Base-by-base conservation (phyloP, 306 rosid genomes). In the Gleditsia sinensis region DNA sequence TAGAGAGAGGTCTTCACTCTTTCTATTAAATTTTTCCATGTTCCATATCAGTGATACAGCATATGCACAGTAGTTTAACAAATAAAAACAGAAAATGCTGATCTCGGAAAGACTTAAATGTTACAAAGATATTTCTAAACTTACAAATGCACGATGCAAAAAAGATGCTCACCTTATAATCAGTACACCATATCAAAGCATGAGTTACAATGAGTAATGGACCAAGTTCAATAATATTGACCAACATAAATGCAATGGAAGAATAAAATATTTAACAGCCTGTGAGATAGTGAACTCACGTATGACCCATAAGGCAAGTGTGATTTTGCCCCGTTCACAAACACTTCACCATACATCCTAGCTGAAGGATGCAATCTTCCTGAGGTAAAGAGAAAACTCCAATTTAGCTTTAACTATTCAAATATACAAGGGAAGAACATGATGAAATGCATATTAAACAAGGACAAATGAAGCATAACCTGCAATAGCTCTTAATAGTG, bases 311-410 rank as follows among this genome's bases (percentile, higher is more conserved):
- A 92, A 1, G 96, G 90, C 90, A 90, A 80, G 58, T 73, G 83
- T 0, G 77, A 82, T 75, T 85, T 95, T 37, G 83, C 82, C 25
- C 96, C 99, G 48, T 95, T 95, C 73, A 95, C 90, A 61, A 92
- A 95, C 72, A 95, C 96, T 82, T 92, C 99, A 12, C 99, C 99
- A 2, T 90, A 95, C 83, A 86, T 79, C 85, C 89, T 87, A 25
- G 93, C 96, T 14, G 98, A 90, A 71, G 82, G 89, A 79, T 77
- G 90, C 83, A 88, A 80, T 80, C 99, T 90, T 75, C 99, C 99
- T 95, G 86, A 75, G 48, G 64, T 67, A 57, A 59, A 72, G 70
- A 60, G 28, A 67, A 64, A 54, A 59, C n/a, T 69, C 33, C 21
- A 24, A 34, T 80, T 77, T 70, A 78, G 71, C 71, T 75, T 80